Evolutionary conservation across 805 yeast species (phyloP), one percentile per base, ranked within the genome.

Genomic region (Tetrapisispora taiwanensis): DNA sequence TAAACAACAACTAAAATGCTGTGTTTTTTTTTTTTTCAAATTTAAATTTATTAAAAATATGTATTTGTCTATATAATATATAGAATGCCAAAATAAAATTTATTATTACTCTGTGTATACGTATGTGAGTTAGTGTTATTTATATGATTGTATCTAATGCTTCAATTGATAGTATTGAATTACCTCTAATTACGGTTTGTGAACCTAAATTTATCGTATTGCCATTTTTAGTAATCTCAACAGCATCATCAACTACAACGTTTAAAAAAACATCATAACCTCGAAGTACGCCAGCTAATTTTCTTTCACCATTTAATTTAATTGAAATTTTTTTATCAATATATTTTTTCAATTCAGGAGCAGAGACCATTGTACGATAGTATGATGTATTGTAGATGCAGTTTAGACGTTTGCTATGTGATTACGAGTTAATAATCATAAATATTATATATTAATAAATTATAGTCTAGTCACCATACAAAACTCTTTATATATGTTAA

Each of bases 181-280:
- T 84, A 13, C 95, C 95, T 53, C 95, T 71, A 7, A 85, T 68
- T 22, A 83, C 87, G 12, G 80, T 56, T 36, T 58, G 73, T 9
- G 84, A 72, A 1, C 95, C 95, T 38, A 84, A 66, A 45, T 73
- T 71, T 30, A 72, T 58, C 46, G 71, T 72, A 10, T 73, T 75
- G 4, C 78, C 80, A 35, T 69, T 66, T 26, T 62, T 52, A 32
- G 67, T 66, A 47, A 75, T 76, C 58, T 84, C 92, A 14, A 78
- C 70, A 1, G 87, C 86, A 41, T 81, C 83, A 38, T 79, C 84
- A 31, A 84, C 59, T 0, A 84, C 86, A 20, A 84, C 65, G 55
- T 84, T 84, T 53, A 84, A 59, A 56, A 83, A 84, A n/a, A 75
- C 65, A 59, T 90, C 97, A 60, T 79, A 90, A 2, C 97, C 97